phyloP scores from a whole-genome alignment of 345 rosid species.

The Brassica rapa region DNA sequence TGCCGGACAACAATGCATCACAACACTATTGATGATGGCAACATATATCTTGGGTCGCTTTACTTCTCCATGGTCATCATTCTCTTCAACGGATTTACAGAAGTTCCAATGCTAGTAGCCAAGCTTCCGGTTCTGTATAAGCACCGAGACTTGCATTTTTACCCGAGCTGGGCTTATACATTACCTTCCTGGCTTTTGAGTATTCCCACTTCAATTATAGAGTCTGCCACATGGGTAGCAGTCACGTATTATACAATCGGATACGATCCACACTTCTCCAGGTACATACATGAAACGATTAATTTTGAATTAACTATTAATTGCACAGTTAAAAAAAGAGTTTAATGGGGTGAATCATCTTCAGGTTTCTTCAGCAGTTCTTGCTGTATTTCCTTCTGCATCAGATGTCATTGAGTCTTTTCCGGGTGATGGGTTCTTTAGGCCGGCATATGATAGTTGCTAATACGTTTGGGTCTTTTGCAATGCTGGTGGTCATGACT shows the following conservation, averaged over 20 bases:
- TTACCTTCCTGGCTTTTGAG: constrained; percentile 91
- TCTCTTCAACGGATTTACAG: constrained; percentile 97
- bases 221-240: constrained; percentile 95
- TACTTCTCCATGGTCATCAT: constrained; percentile 98
- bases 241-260: constrained; percentile 86
- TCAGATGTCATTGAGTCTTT: constrained; percentile 89
- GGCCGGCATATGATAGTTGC: constrained; percentile 97
- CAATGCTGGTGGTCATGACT: constrained; percentile 96
- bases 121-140: constrained; percentile 96
- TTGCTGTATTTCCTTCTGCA: constrained; percentile 85
- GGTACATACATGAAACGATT: constrained; percentile 43
- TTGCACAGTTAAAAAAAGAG: neutral
- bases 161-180: constrained; percentile 96
- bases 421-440: constrained; percentile 96
- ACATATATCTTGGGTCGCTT: constrained; percentile 78
- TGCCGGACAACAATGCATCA: constrained; percentile 84
- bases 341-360: constrained; percentile 30
- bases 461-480: constrained; percentile 96
- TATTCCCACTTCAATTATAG: constrained; percentile 82
- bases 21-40: constrained; percentile 80
- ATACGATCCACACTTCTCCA: constrained; percentile 73
- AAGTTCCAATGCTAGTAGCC: constrained; percentile 93
- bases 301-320: too few species aligned
- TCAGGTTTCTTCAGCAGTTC: constrained; percentile 85
- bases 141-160: constrained; percentile 91